Percentiles rank a stretch among this genome's conserved stretches.
Evolutionary conservation across 2,329 filamentous ascomycete genomes (phyloP).

Genomic region (Diaporthe ilicicola): DNA sequence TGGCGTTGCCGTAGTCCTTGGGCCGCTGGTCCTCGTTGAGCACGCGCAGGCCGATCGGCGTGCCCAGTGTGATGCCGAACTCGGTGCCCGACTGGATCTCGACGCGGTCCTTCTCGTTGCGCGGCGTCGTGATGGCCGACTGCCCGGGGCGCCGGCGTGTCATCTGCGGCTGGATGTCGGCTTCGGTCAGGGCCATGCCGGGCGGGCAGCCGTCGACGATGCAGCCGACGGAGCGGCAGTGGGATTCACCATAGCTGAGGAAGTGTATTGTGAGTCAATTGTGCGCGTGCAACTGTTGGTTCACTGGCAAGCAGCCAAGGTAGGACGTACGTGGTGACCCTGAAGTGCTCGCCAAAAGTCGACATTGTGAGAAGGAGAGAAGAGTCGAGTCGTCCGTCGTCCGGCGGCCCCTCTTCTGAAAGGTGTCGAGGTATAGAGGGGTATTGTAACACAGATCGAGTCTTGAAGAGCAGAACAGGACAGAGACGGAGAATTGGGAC

Average conservation of each 20-base stretch:
- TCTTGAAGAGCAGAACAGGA: not conserved
- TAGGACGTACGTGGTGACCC: conserved; percentile 77
- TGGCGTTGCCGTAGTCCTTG: conserved; percentile 87
- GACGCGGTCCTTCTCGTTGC: conserved; percentile 91
- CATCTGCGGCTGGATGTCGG: conserved; percentile 94
- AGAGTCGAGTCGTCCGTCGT: not conserved
- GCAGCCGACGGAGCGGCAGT: conserved; percentile 92
- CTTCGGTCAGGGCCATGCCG: conserved; percentile 83
- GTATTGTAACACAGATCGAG: too few species aligned
- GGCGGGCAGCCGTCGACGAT: conserved; percentile 95
- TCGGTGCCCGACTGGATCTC: conserved; percentile 94
- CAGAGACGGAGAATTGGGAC: not conserved
- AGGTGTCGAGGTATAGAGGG: too few species aligned
- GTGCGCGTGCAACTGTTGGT: not conserved
- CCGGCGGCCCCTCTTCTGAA: too few species aligned
- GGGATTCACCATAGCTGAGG: conserved; percentile 80
- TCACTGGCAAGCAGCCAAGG: not conserved
- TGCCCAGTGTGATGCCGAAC: conserved; percentile 87
- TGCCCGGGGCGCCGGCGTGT: conserved; percentile 90
- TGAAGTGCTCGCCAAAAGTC: conserved; percentile 84
- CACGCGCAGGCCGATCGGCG: conserved; percentile 87
- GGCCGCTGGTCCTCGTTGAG: conserved; percentile 93
- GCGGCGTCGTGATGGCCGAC: conserved; percentile 87
- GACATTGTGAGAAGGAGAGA: conserved; percentile 68
- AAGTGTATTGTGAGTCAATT: conserved; percentile 10